A percentile compares a stretch with the other conserved stretches of the same genome.
These are phyloP conservation scores for Citrus inodora DNA, from an alignment of 345 rosid genomes.

Conservation along the genomic window DNA sequence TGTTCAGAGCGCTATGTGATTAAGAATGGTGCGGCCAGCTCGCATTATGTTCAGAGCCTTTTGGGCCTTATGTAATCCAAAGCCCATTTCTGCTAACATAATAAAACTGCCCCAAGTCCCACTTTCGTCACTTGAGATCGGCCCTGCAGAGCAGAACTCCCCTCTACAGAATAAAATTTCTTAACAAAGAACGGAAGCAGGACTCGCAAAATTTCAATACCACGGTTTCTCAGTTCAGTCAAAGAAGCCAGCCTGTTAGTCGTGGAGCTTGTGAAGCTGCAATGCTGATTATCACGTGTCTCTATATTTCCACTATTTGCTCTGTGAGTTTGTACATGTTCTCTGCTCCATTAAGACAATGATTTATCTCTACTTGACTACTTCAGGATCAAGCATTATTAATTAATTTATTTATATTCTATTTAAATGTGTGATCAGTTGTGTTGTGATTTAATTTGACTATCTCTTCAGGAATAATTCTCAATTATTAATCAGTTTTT, in stretches of 20 bases:
- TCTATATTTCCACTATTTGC: not conserved
- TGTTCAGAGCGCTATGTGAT: no score
- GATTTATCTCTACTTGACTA: not conserved
- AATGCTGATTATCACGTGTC: not conserved
- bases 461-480: no score
- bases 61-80: no score
- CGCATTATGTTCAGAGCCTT: no score
- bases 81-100: no score
- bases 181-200: no score
- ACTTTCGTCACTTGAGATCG: no score
- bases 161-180: no score
- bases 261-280: not conserved
- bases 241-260: not conserved
- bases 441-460: not conserved
- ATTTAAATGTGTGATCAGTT: not conserved
- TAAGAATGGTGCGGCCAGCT: no score
- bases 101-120: no score
- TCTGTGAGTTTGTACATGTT: not conserved
- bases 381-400: not conserved
- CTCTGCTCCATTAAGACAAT: not conserved
- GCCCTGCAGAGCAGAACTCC: no score
- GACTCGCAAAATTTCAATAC: not conserved
- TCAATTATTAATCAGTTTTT: not conserved
- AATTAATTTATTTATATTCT: not conserved
- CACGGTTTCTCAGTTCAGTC: not conserved